Conservation (phyloP, 2,329 filamentous ascomycete genomes). For the Sporothrix globosa region DNA sequence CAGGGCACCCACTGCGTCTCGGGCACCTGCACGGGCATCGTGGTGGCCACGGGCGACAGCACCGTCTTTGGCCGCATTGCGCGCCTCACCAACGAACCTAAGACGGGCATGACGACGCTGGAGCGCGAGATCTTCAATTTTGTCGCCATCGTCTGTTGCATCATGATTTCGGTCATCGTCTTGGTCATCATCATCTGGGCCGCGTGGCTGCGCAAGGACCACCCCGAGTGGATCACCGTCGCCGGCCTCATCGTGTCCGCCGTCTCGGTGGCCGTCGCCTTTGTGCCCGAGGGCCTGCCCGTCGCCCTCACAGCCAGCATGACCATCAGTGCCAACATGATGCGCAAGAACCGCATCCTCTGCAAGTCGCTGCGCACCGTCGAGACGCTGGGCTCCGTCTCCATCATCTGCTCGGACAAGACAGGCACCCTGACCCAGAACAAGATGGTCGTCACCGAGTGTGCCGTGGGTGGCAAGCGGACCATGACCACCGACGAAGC, state of each 20-base stretch:
- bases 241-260: conserved; percentile 72
- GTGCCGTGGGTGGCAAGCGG: conserved; percentile 60
- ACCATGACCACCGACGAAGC: conserved; percentile 57
- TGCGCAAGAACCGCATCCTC: conserved; percentile 75
- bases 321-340: conserved; percentile 75
- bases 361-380: conserved; percentile 81
- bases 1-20: conserved; percentile 79
- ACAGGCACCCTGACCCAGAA: conserved; percentile 73
- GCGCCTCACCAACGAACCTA: conserved; percentile 69
- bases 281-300: conserved; percentile 74
- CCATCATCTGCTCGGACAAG: conserved; percentile 76
- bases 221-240: conserved; percentile 73
- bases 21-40: conserved; percentile 67
- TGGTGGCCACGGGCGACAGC: conserved; percentile 71
- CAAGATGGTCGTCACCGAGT: conserved; percentile 73
- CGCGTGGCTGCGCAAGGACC: conserved; percentile 66
- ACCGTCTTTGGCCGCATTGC: conserved; percentile 79
- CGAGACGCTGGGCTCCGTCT: conserved; percentile 73
- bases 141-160: conserved; percentile 67
- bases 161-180: conserved; percentile 68
- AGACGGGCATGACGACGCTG: conserved; percentile 67
- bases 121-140: conserved; percentile 75
- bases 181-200: conserved; percentile 70
- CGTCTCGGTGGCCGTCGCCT: conserved; percentile 72
- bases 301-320: conserved; percentile 71